phyloP scores from a whole-genome alignment of 2,329 filamentous ascomycete genomes.

The Hymenoscyphus salicellus region DNA sequence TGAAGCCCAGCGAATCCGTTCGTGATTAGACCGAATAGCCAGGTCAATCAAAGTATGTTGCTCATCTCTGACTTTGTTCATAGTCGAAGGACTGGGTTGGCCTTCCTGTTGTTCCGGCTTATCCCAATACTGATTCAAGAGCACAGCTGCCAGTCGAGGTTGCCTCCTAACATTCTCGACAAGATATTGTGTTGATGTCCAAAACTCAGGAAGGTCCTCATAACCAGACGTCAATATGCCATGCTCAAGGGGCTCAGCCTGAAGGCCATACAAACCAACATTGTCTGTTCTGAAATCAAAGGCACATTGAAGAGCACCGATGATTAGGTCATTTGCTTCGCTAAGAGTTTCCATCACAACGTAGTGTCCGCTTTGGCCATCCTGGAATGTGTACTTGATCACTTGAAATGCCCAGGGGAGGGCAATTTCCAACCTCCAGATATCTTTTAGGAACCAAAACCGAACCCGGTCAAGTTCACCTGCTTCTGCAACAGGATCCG shows the following conservation, averaged over 20 bases:
- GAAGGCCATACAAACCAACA: slow-evolving; percentile 68
- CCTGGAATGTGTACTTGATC: slow-evolving; percentile 69
- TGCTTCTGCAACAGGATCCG: slow-evolving; percentile 58
- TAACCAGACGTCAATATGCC: slow-evolving; percentile 64
- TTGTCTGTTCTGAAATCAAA: slow-evolving; percentile 72
- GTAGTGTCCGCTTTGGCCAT: slow-evolving; percentile 53
- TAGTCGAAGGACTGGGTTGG: slow-evolving; percentile 24
- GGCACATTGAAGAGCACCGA: slow-evolving; percentile 59
- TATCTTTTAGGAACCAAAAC: slow-evolving; percentile 81
- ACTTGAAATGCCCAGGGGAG: slow-evolving; percentile 76
- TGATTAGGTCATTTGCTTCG: slow-evolving; percentile 75
- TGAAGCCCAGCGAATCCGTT: slow-evolving; percentile 57
- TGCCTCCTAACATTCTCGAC: slow-evolving; percentile 61
- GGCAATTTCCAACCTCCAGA: slow-evolving; percentile 69
- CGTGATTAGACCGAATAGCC: slow-evolving; percentile 55
- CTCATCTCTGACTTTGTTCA: slow-evolving; percentile 49
- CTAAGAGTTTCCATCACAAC: slow-evolving; percentile 36
- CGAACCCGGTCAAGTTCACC: slow-evolving; percentile 77
- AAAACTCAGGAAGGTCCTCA: slow-evolving; percentile 71
- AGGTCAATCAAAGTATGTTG: slow-evolving; percentile 54
- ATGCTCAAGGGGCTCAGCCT: slow-evolving; percentile 61
- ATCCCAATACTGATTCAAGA: slow-evolving; percentile 36
- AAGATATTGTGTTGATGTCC: slow-evolving; percentile 71
- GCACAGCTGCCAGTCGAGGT: slow-evolving; percentile 48
- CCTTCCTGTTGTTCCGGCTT: slow-evolving; percentile 27